Base-by-base conservation (phyloP, 2,329 filamentous ascomycete species). In the Westerdykella ornata region DNA sequence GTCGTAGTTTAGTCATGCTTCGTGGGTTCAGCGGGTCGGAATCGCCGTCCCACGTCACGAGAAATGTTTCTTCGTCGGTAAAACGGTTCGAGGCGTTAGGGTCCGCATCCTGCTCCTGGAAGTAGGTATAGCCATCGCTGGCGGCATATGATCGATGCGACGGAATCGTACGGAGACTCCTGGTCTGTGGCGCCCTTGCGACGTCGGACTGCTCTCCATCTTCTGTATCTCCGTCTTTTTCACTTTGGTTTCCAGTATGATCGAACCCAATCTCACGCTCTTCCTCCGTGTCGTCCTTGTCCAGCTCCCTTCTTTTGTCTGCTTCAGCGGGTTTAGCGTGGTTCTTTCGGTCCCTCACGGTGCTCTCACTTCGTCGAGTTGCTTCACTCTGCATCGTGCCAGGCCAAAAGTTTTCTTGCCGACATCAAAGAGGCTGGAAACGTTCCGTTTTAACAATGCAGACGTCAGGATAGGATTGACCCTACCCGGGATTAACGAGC, bases 21-120 rank as follows among this genome's bases (percentile, higher is more conserved):
- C 83, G 78, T 0, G 89, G 89, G 53, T 82, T 85, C 64, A 79
- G 61, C 0, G 84, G 82, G 60, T 96, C 89, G 36, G 72, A 68
- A 43, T 88, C 81, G 4, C 78, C 79, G 30, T 90, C 84, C 77
- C 85, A 96, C 5, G 66, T 66, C 15, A 97, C 88, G 46, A 87
- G 76, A 53, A 79, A 89, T 2, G 69, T 67, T 39, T 73, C 68
- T 34, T 66, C 67, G 8, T 44, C 44, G 7, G 45, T 41, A 7
- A 40, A 49, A 36, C 48, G 41, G 18, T 44, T 57, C 45, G 52
- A 47, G 36, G 45, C 53, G 39, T 47, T 56, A 43, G 43, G 57
- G 39, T 41, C 43, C 12, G 37, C 35, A 9, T 39, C 29, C 16
- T 41, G 40, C 5, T 57, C 54, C 38, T 57, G 49, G 46, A 62